These are phyloP conservation scores for Nicotiana undulata DNA, from an alignment of 257 asterid genomes.

Conservation along the genomic window DNA sequence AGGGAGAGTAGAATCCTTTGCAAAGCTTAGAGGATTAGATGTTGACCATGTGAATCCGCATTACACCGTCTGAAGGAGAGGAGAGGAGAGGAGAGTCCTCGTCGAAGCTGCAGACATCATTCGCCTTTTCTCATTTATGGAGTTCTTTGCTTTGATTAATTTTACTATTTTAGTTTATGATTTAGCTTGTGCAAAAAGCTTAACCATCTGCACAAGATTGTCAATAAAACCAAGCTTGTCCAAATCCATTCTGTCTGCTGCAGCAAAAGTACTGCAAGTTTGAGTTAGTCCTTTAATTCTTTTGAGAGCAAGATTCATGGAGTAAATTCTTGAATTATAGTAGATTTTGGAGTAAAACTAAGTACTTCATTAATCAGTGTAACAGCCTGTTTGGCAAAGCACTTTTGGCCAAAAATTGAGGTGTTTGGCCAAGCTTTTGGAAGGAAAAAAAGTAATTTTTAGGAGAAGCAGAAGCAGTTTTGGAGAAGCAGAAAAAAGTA, in stretches of 20 bases:
- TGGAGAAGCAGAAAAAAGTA: no score
- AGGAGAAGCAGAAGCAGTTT: no score
- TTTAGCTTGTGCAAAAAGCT: background rate
- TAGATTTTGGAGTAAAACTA: background rate
- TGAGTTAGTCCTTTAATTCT: background rate
- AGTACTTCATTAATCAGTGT: background rate
- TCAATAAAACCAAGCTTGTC: background rate
- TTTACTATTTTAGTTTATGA: background rate
- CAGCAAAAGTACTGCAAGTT: background rate
- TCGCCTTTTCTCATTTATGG: background rate
- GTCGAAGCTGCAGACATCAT: background rate
- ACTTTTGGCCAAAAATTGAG: no score
- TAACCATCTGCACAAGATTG: background rate
- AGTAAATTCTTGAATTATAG: background rate
- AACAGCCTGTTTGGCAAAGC: no score
- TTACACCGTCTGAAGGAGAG: constrained; percentile 34
- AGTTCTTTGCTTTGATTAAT: background rate
- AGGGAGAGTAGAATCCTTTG: constrained; percentile 55
- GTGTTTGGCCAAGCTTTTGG: no score
- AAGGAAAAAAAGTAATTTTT: no score
- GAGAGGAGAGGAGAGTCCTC: background rate
- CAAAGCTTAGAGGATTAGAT: constrained; percentile 46
- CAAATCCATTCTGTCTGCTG: background rate
- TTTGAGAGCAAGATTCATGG: background rate
- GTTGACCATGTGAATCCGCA: constrained; percentile 40